phyloP scores from a whole-genome alignment of 2,329 filamentous ascomycete genomes.

The Daldinia sp. region DNA sequence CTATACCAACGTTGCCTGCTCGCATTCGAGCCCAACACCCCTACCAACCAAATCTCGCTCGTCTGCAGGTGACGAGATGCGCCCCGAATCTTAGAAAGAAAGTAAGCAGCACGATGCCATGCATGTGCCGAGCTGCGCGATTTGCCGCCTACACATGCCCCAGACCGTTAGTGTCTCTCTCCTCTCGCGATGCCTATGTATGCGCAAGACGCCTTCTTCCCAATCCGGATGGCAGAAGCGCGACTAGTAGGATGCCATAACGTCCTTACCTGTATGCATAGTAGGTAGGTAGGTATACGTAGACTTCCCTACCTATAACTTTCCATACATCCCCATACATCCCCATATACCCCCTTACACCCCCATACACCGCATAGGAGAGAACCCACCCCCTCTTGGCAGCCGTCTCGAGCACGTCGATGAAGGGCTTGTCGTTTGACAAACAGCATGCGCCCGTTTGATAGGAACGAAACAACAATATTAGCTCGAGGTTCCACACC shows the following conservation, averaged over 20 bases:
- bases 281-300: no score
- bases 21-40: background rate
- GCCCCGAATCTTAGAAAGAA: background rate
- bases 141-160: constrained; percentile 22
- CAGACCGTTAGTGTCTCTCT: constrained; percentile 15
- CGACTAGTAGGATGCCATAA: constrained; percentile 1
- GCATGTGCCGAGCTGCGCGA: constrained; percentile 23
- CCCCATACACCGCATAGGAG: no score
- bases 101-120: constrained; percentile 6
- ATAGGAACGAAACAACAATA: no score
- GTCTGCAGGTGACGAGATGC: background rate
- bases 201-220: constrained; percentile 15
- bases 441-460: constrained; percentile 10
- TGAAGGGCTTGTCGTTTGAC: constrained; percentile 6
- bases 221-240: constrained; percentile 19
- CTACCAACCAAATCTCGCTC: constrained; percentile 1
- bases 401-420: background rate
- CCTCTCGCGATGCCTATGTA: constrained; percentile 18
- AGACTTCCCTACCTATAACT: no score
- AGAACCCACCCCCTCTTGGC: background rate
- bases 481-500: constrained; percentile 17
- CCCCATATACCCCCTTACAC: no score
- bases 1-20: background rate
- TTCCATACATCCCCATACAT: no score
- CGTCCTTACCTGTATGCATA: no score